phyloP scores from a whole-genome alignment of 2,329 filamentous ascomycete genomes.

The Trichoderma cornu-damae region DNA sequence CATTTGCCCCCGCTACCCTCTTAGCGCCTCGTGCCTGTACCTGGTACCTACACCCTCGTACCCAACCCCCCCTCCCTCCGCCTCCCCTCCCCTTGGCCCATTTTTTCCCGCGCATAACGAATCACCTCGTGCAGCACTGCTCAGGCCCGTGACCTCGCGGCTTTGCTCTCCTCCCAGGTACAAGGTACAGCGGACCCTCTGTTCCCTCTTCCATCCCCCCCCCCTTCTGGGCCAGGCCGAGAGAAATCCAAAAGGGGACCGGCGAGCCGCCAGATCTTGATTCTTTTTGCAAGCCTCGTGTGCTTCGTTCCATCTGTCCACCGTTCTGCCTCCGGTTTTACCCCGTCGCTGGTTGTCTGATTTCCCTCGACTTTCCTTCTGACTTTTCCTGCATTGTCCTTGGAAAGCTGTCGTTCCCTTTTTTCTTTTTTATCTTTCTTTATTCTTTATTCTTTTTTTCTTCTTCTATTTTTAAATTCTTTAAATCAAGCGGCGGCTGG shows the following conservation, averaged over 20 bases:
- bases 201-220: too few species aligned
- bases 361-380: conserved; percentile 10
- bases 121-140: conserved; percentile 21
- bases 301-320: conserved; percentile 19
- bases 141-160: conserved; percentile 28
- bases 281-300: conserved; percentile 14
- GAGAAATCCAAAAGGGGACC: conserved; percentile 16
- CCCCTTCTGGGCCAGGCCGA: not conserved
- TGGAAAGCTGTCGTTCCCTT: conserved; percentile 17
- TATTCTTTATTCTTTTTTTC: conserved; percentile 6
- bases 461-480: not conserved
- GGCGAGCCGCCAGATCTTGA: conserved; percentile 13
- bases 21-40: not conserved
- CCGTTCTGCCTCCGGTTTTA: not conserved
- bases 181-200: conserved; percentile 15
- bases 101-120: conserved; percentile 17
- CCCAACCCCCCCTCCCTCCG: not conserved
- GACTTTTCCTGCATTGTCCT: conserved; percentile 2
- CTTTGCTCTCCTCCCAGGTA: conserved; percentile 20
- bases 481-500: conserved; percentile 9
- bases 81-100: conserved; percentile 1
- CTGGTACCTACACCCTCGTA: not conserved
- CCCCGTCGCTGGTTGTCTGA: conserved; percentile 14
- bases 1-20: not conserved
- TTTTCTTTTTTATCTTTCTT: conserved; percentile 6